A percentile compares a stretch with the other conserved stretches of the same genome.
Evolutionary conservation across 768 basidiomycete species (phyloP).

Genomic region (Podaxis carcinomalis): DNA sequence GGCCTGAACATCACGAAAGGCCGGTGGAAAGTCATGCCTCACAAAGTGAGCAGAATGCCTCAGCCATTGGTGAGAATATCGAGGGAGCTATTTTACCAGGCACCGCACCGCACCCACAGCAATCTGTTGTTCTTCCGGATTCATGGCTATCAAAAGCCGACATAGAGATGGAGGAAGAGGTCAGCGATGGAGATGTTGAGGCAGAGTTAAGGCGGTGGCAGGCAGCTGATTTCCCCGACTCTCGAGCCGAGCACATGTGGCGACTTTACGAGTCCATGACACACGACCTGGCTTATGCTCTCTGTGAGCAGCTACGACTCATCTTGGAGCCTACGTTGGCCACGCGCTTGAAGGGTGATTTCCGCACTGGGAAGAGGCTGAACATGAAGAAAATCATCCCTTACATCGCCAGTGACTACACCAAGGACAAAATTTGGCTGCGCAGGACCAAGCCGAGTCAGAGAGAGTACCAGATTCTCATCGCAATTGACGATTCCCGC

Average conservation of each 20-base stretch:
- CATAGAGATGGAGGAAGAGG: constrained; percentile 22
- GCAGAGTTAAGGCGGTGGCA: constrained; percentile 59
- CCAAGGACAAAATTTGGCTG: constrained; percentile 99
- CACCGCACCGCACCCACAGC: constrained; percentile 16
- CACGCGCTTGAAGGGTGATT: constrained; percentile 93
- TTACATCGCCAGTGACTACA: constrained; percentile 98
- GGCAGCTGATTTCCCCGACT: constrained; percentile 48
- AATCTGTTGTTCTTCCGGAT: constrained; percentile 20
- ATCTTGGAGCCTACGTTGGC: constrained; percentile 94
- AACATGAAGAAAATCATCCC: constrained; percentile 99
- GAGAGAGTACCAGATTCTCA: constrained; percentile 91
- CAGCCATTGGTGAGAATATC: constrained; percentile 24
- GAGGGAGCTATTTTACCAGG: constrained; percentile 47
- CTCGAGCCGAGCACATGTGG: constrained; percentile 78
- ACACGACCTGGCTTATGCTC: constrained; percentile 81
- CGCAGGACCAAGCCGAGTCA: constrained; percentile 90
- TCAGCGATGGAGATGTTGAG: constrained; percentile 34
- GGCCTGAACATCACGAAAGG: constrained; percentile 23
- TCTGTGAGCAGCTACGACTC: constrained; percentile 95
- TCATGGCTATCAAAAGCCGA: constrained; percentile 24
- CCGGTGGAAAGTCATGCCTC: constrained; percentile 16
- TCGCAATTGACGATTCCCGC: constrained; percentile 93
- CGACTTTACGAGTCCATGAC: constrained; percentile 87
- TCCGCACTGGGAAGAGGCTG: constrained; percentile 93
- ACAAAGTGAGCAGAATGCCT: constrained; percentile 21